These are phyloP conservation scores for Phoma sp. DNA, from an alignment of 2,329 filamentous ascomycete species.

Conservation along the genomic window DNA sequence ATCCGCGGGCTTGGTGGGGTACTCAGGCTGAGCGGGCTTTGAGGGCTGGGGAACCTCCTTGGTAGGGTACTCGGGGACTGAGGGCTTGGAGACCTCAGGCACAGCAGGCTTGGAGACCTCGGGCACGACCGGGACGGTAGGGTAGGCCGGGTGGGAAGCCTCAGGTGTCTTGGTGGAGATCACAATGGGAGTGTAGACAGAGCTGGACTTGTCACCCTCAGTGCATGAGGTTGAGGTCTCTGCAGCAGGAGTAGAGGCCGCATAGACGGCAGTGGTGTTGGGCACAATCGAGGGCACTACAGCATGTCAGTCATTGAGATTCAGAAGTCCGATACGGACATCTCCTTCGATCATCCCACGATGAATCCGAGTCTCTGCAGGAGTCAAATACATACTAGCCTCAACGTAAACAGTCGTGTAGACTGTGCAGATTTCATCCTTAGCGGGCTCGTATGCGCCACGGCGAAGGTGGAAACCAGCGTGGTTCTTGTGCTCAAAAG, in stretches of 20 bases:
- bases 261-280: slow-evolving; percentile 34
- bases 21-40: slow-evolving; percentile 8
- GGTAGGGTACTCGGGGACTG: slow-evolving; percentile 13
- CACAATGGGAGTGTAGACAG: slow-evolving; percentile 50
- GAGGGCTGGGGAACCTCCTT: slow-evolving; percentile 20
- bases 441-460: slow-evolving; percentile 46
- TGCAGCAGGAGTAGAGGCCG: slow-evolving; percentile 51
- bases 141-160: slow-evolving; percentile 14
- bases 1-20: slow-evolving; percentile 14
- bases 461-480: slow-evolving; percentile 62
- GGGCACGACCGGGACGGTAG: slow-evolving; percentile 8
- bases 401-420: slow-evolving; percentile 62
- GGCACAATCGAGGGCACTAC: slow-evolving; percentile 31
- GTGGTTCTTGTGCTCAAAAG: slow-evolving; percentile 70
- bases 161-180: slow-evolving; percentile 21
- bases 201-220: slow-evolving; percentile 69
- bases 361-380: not conserved
- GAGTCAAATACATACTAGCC: slow-evolving; percentile 53
- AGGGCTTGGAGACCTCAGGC: slow-evolving; percentile 15
- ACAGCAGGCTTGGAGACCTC: slow-evolving; percentile 21
- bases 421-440: slow-evolving; percentile 73
- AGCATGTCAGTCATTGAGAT: slow-evolving; percentile 17
- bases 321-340: not conserved
- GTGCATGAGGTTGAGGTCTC: slow-evolving; percentile 79
- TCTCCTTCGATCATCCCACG: not conserved